These are phyloP conservation scores for Prunus fruticosa DNA, from an alignment of 306 rosid species.

Conservation along the genomic window DNA sequence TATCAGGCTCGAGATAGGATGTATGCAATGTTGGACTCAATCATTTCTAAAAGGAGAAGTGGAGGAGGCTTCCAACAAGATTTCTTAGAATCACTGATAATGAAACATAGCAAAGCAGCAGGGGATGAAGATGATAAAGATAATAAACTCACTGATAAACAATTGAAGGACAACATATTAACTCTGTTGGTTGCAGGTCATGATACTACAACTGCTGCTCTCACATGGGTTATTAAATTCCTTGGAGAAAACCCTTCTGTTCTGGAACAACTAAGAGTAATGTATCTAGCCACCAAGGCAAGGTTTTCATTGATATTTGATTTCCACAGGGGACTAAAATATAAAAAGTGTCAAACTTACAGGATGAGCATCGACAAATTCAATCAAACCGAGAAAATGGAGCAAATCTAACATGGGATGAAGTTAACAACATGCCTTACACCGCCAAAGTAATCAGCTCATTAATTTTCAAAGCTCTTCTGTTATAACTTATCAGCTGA, in stretches of 20 bases:
- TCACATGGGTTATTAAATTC: slow-evolving; percentile 79
- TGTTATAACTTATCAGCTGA: neutral
- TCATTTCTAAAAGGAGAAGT: slow-evolving; percentile 50
- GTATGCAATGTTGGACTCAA: slow-evolving; percentile 73
- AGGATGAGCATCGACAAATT: slow-evolving; percentile 74
- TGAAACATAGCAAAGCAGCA: slow-evolving; percentile 55
- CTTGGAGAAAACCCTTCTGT: slow-evolving; percentile 70
- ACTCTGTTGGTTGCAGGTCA: slow-evolving; percentile 87
- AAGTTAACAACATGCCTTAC: slow-evolving; percentile 74
- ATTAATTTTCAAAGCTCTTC: neutral
- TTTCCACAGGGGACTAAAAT: neutral
- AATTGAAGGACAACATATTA: slow-evolving; percentile 74
- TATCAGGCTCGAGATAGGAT: slow-evolving; percentile 76
- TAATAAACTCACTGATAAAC: slow-evolving; percentile 70
- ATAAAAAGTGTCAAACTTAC: slow-evolving; percentile 12
- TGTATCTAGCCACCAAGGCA: neutral
- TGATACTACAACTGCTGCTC: slow-evolving; percentile 92
- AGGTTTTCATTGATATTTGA: neutral
- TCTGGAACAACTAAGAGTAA: slow-evolving; percentile 67
- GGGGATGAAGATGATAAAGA: slow-evolving; percentile 45
- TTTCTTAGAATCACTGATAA: slow-evolving; percentile 68
- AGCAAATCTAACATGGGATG: slow-evolving; percentile 68
- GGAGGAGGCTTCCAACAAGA: slow-evolving; percentile 67
- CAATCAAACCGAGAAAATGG: slow-evolving; percentile 52
- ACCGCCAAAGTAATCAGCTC: slow-evolving; percentile 58